A percentile compares a stretch with the other conserved stretches of the same genome.
phyloP scores from a whole-genome alignment of 306 rosid genomes.

The Glycine latifolia region DNA sequence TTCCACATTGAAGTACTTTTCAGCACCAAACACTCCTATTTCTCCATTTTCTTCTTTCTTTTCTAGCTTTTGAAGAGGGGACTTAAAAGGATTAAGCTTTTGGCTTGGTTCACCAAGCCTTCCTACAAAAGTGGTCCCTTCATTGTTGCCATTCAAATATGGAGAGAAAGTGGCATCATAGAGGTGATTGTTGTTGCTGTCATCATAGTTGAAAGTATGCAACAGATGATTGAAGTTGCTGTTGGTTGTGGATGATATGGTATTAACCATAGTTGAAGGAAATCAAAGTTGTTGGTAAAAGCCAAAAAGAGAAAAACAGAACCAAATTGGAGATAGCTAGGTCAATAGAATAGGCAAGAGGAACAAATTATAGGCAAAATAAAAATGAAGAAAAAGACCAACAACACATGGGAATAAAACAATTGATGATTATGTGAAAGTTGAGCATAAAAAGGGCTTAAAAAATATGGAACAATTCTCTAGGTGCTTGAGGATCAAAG shows the following conservation, averaged over 20 bases:
- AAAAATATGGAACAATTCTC: slow-evolving; percentile 15
- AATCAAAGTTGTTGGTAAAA: slow-evolving; percentile 33
- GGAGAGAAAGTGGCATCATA: slow-evolving; percentile 58
- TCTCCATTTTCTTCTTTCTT: slow-evolving; percentile 68
- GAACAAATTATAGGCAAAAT: slow-evolving; percentile 41
- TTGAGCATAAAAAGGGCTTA: no score
- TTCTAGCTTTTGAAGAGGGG: slow-evolving; percentile 29
- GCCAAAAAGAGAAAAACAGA: slow-evolving; percentile 34
- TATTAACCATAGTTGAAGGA: slow-evolving; percentile 55
- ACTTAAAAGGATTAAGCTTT: slow-evolving; percentile 33
- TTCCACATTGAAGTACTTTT: slow-evolving; percentile 83
- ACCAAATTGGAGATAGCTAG: background rate
- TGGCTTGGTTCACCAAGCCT: slow-evolving; percentile 48
- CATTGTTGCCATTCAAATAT: slow-evolving; percentile 39
- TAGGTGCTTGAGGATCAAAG: slow-evolving; percentile 33
- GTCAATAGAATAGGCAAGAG: slow-evolving; percentile 33
- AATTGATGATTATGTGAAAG: background rate
- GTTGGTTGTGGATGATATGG: slow-evolving; percentile 52
- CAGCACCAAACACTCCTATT: slow-evolving; percentile 91
- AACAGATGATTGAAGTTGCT: slow-evolving; percentile 44
- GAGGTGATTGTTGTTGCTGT: slow-evolving; percentile 13
- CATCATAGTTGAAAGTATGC: slow-evolving; percentile 47
- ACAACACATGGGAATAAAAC: slow-evolving; percentile 13
- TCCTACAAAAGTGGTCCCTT: slow-evolving; percentile 39
- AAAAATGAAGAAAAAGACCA: slow-evolving; percentile 40